Base-by-base conservation (phyloP, 164 flowering plant genomes). In the Vitis riparia region DNA sequence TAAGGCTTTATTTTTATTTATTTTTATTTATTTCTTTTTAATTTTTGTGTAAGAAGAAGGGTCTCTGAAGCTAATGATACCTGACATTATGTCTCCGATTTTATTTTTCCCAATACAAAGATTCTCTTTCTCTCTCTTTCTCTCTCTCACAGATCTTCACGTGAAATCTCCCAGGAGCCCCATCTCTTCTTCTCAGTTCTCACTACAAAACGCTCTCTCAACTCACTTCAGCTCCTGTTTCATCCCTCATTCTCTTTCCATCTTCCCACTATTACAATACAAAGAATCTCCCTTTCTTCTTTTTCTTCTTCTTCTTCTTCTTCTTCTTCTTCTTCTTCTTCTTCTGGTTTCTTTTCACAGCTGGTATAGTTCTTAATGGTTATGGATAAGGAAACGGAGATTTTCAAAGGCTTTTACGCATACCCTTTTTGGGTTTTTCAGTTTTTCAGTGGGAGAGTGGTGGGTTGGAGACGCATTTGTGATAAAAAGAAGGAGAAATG, bases 141-240 rank as follows among this genome's bases (percentile, higher is more conserved):
- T 49, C 65, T 16, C 69, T 55, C 76, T 62, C 63, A 16, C 8
- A 5, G 49, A 19, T 30, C 52, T 52, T 70, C 79, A 73, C 70
- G 74, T 79, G 82, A 56, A 48, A 2, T 29, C 11, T 66, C 71
- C n/a, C 76, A 60, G 65, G 66, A 72, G 49, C 65, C 74, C 63
- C 65, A 58, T 37, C 52, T 17, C 23, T 51, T n/a, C n/a, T 9
- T 47, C 66, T 63, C 65, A 37, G 0, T 19, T 48, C 73, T 23
- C 62, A 23, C 61, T 67, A 70, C 77, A 73, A 73, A 79, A 70
- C 72, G 72, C 62, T 72, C 65, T 29, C 50, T 15, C 51, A 52
- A 49, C 60, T 30, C 11, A 1, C 19, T 37, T 29, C 55, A 4
- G 17, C 14, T 68, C 59, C 62, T 69, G 65, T 68, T 75, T 55